Evolutionary conservation across 371 early-diverging fungal genomes (phyloP), one percentile per base, ranked within the genome.

Genomic region (Syncephalastrum racemosum): DNA sequence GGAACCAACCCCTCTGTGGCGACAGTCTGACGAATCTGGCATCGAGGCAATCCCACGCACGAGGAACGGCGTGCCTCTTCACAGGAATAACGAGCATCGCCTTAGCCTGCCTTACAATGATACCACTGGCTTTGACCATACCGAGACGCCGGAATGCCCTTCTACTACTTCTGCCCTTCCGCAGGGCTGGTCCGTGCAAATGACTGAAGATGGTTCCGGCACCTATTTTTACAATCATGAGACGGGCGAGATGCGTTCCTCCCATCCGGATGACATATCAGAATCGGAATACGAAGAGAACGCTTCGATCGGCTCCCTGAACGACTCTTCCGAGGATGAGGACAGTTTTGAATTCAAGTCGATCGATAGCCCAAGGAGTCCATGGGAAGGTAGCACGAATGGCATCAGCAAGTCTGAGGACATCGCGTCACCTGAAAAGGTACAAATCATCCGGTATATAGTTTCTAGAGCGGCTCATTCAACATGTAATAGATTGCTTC

Each of bases 221-320:
- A 62, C 54, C 49, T 83, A 78, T 53, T 83, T 69, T 54, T 72
- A 73, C 40, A 79, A 83, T 49, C 55, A 55, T 6, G 15, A 58
- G 14, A 78, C 81, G 4, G 70, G 74, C 18, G 80, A 83, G 27
- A 79, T 80, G 71, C 62, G 77, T 27, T 70, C 72, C 16, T 59
- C 68, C 1, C 72, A 64, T 58, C 81, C 81, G 18, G 64, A 67
- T 25, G 66, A 70, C 18, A 50, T 39, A 10, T 49, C 56, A 1
- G 63, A 66, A 50, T 50, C 62, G 16, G 64, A 68, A 24, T 22
- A 51, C 22, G 58, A 59, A 24, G 67, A 59, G 15, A 55, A 48
- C 22, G 22, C 27, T 10, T 58, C 57, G 10, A 48, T 58, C 18
- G 57, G 58, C 22, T 25, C 41, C 42, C 54, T 56, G 52, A 62